These are phyloP conservation scores for Escovopsis sp. DNA, from an alignment of 2,329 filamentous ascomycete genomes.

Conservation along the genomic window DNA sequence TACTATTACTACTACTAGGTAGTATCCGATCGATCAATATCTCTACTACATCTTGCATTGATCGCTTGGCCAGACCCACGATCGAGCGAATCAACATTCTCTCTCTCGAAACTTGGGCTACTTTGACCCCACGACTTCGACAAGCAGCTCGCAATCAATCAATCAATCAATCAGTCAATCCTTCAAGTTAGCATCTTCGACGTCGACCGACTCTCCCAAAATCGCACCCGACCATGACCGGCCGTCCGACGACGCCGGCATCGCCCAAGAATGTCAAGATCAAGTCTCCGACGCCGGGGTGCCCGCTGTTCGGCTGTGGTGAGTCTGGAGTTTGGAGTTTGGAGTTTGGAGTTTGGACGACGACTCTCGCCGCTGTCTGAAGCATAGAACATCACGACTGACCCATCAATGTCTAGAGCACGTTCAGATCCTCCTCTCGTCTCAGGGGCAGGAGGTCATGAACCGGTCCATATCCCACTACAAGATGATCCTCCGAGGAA, in stretches of 20 bases:
- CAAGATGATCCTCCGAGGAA: constrained; percentile 53
- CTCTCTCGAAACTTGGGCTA: no score
- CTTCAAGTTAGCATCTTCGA: constrained; percentile 33
- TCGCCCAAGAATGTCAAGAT: constrained; percentile 44
- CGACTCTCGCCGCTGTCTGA: constrained; percentile 2
- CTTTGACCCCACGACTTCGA: no score
- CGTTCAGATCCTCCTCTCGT: constrained; percentile 47
- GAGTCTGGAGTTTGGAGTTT: no score
- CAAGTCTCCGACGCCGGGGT: constrained; percentile 43
- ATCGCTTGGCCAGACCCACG: no score
- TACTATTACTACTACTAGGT: no score
- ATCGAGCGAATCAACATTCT: no score
- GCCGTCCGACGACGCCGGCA: constrained; percentile 33
- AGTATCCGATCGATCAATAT: no score
- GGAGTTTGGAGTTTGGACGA: no score
- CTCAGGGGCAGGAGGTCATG: constrained; percentile 45
- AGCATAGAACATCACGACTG: constrained; percentile 3
- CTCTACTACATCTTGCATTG: no score
- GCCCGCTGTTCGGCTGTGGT: constrained; percentile 51
- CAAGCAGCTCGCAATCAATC: no score
- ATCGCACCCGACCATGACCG: constrained; percentile 31
- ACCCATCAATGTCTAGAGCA: constrained; percentile 47
- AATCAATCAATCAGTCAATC: no score
- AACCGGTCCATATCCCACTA: constrained; percentile 59
- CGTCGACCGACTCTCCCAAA: constrained; percentile 19